Base-by-base conservation (phyloP, 306 rosid genomes). In the Acacia confusa region DNA sequence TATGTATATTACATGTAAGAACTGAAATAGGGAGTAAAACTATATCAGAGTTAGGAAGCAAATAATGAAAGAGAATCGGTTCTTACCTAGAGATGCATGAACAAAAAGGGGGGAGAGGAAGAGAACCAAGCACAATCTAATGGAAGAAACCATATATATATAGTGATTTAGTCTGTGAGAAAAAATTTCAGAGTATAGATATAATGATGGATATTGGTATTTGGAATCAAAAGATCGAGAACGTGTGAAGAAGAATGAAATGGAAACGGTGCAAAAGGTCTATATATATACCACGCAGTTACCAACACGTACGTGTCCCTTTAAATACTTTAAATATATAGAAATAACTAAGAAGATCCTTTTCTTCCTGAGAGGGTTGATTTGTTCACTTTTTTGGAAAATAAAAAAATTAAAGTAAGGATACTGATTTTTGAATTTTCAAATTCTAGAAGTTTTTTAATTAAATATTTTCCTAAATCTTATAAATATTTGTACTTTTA, bases 81-180 rank as follows among this genome's bases (percentile, higher is more conserved):
- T 17, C 30, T 2, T 88, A 92, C 94, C 97, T 27, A 89, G 77
- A 40, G 89, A 88, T 64, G 88, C 86, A 72, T 89, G 83, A 79
- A 90, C 70, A 85, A 85, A 80, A 68, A 90, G 86, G 58, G 88
- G 83, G 36, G 90, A 86, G 45, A 90, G 83, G 67, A 85, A 82
- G 57, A 92, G 78, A 82, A 66, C 83, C 82, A 89, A 16, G 12
- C 85, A 45, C 47, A 87, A 68, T 70, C 84, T 86, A 40, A 74
- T 41, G 9, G 86, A 81, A 75, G 82, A 79, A 80, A 89, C 90
- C 97, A 92, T 92, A 40, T 17, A 30, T 30, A 30, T n/a, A n/a
- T n/a, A n/a, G 1, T 64, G 24, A 11, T 28, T 0, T 3, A 16
- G 7, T 50, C 9, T 57, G 69, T 3, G 7, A 28, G 6, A 6